Evolutionary conservation across 768 basidiomycete species (phyloP).

Genomic region (Rhodotorula graminis): DNA sequence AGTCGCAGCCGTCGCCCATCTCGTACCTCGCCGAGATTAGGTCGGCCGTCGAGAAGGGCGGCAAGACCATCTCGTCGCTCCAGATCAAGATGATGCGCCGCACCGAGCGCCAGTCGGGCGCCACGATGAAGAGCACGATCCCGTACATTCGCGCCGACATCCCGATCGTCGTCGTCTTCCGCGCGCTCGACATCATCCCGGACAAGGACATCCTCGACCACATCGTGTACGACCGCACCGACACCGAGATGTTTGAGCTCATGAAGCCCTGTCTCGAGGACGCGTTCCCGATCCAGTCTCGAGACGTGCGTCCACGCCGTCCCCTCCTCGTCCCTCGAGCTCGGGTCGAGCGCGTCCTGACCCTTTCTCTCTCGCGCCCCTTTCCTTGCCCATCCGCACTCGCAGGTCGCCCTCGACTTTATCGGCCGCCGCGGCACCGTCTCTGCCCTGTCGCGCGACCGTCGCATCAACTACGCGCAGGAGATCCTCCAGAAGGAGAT

Average conservation of each 20-base stretch:
- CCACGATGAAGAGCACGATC: slow-evolving; percentile 95
- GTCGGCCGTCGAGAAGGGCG: slow-evolving; percentile 94
- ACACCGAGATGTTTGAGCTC: slow-evolving; percentile 94
- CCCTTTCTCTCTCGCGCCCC: not conserved
- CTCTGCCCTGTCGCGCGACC: slow-evolving; percentile 81
- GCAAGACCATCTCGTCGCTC: slow-evolving; percentile 95
- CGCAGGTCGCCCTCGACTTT: slow-evolving; percentile 76
- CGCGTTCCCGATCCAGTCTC: slow-evolving; percentile 94
- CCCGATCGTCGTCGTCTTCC: slow-evolving; percentile 98
- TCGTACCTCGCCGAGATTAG: slow-evolving; percentile 95
- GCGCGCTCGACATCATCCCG: slow-evolving; percentile 92
- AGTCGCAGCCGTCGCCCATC: slow-evolving; percentile 91
- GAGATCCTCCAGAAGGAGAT: slow-evolving; percentile 99
- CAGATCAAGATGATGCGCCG: slow-evolving; percentile 84
- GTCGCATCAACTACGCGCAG: slow-evolving; percentile 90
- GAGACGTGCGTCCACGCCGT: slow-evolving; percentile 59
- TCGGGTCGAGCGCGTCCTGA: no score
- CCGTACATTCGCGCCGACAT: slow-evolving; percentile 98
- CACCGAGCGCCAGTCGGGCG: slow-evolving; percentile 40
- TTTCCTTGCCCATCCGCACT: no score
- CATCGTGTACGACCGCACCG: slow-evolving; percentile 92
- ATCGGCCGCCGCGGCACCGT: slow-evolving; percentile 97
- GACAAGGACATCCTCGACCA: slow-evolving; percentile 97
- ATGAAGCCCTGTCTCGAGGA: slow-evolving; percentile 97
- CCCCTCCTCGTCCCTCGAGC: not conserved